Conservation (phyloP, 129 eudicot genomes). For the Tagetes patula region DNA sequence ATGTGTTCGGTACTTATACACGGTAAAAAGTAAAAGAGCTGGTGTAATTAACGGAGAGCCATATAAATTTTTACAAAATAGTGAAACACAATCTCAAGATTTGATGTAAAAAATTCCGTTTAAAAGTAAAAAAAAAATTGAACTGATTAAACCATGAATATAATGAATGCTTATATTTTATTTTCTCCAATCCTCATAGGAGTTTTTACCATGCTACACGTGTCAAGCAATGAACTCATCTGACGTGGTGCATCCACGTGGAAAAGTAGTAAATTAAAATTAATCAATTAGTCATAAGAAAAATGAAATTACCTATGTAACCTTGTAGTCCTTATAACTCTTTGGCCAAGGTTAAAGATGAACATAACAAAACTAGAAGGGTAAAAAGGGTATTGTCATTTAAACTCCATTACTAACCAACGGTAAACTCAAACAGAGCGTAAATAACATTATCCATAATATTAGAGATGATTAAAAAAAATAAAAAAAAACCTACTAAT, state of each 20-base stretch:
- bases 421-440: slow-evolving; percentile 46
- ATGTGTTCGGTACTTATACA: no score
- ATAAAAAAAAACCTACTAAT: not conserved
- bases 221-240: slow-evolving; percentile 24
- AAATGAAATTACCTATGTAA: slow-evolving; percentile 22
- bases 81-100: no score
- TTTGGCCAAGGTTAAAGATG: slow-evolving; percentile 2
- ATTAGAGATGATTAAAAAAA: slow-evolving; percentile 10
- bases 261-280: not conserved
- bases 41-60: no score
- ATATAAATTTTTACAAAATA: no score
- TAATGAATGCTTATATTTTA: not conserved
- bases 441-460: slow-evolving; percentile 43
- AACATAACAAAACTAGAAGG: slow-evolving; percentile 16
- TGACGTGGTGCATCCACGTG: slow-evolving; percentile 25
- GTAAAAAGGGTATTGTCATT: slow-evolving; percentile 41
- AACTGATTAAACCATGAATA: no score
- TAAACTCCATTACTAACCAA: slow-evolving; percentile 37
- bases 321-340: slow-evolving; percentile 13
- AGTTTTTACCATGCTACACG: slow-evolving; percentile 1
- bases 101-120: no score
- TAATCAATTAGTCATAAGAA: not conserved
- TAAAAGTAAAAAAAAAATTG: no score
- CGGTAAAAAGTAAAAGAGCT: no score
- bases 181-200: not conserved